These are phyloP conservation scores for Bipolaris zeicola DNA, from an alignment of 2,329 filamentous ascomycete genomes.

Conservation along the genomic window DNA sequence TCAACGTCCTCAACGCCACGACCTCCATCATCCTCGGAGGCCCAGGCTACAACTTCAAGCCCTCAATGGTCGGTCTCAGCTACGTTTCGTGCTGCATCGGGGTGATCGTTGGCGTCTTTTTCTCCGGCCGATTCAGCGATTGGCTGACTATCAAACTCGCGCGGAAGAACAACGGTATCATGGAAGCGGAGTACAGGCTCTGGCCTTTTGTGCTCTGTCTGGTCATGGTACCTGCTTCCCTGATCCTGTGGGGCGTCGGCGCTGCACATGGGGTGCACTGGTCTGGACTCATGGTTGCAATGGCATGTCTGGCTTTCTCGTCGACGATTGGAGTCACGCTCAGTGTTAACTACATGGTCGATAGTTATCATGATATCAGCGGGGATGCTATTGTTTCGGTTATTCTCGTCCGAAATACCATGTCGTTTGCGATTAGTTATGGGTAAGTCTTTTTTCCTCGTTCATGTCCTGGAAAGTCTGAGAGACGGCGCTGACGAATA, in stretches of 20 bases:
- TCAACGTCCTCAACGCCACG: constrained; percentile 38
- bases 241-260: constrained; percentile 60
- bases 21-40: constrained; percentile 33
- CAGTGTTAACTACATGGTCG: constrained; percentile 55
- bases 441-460: constrained; percentile 34
- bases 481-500: neutral
- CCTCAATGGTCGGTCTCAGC: constrained; percentile 30
- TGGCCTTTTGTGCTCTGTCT: constrained; percentile 49
- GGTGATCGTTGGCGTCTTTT: constrained; percentile 23
- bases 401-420: constrained; percentile 57
- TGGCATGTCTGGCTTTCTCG: constrained; percentile 44
- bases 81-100: constrained; percentile 33
- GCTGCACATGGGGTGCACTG: constrained; percentile 57
- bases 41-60: constrained; percentile 28
- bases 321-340: constrained; percentile 50
- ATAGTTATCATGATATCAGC: constrained; percentile 55
- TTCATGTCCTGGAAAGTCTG: too few species aligned
- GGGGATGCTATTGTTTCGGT: constrained; percentile 59
- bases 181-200: constrained; percentile 50
- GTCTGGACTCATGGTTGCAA: constrained; percentile 57
- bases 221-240: constrained; percentile 52
- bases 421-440: constrained; percentile 59
- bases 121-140: constrained; percentile 30
- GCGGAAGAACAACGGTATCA: constrained; percentile 47
- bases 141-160: constrained; percentile 40